These are phyloP conservation scores for Rhazya stricta DNA, from an alignment of 257 asterid species.

Conservation along the genomic window DNA sequence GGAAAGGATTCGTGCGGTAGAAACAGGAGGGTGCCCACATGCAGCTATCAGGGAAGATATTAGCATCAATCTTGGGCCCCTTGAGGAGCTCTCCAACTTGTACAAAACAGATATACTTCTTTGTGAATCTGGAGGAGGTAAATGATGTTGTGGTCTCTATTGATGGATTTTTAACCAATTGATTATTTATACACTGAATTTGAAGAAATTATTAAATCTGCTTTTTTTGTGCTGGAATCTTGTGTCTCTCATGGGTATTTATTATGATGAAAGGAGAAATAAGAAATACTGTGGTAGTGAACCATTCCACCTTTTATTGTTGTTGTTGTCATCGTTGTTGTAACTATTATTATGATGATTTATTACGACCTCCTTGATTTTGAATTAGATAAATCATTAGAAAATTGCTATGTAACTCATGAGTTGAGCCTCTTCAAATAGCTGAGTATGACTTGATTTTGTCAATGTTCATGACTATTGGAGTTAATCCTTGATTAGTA, in stretches of 20 bases:
- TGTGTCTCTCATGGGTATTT: background rate
- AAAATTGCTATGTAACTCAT: background rate
- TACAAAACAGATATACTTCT: conserved; percentile 83
- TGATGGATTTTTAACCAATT: background rate
- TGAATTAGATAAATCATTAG: background rate
- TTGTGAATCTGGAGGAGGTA: conserved; percentile 98
- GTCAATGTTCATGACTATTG: background rate
- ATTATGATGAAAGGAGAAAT: background rate
- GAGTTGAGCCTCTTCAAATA: background rate
- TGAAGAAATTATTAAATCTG: background rate
- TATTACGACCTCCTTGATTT: background rate
- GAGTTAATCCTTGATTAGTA: background rate
- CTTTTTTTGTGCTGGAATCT: background rate
- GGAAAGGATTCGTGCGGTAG: conserved; percentile 94
- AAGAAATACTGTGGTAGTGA: background rate
- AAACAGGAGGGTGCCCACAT: conserved; percentile 97
- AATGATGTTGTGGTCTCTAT: background rate
- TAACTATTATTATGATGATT: background rate
- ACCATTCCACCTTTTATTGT: background rate
- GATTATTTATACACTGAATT: background rate
- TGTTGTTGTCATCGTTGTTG: background rate
- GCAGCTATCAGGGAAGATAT: conserved; percentile 96
- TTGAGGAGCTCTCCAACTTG: conserved; percentile 91
- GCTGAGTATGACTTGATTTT: background rate
- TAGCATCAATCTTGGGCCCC: conserved; percentile 91